phyloP scores from a whole-genome alignment of 192 early-diverging fungal genomes.

The Oehlia diaphana region DNA sequence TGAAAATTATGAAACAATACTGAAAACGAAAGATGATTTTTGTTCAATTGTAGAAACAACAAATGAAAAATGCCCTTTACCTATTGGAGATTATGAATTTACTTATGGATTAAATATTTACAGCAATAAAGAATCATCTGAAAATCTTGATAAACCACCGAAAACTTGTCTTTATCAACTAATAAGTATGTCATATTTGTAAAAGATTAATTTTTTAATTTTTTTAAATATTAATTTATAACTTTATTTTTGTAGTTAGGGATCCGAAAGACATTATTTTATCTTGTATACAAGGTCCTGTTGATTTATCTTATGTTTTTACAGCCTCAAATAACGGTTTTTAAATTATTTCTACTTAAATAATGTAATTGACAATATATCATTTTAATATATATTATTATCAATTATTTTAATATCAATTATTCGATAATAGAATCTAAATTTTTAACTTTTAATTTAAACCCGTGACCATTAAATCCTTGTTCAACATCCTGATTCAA shows the following conservation, averaged over 20 bases:
- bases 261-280: not conserved
- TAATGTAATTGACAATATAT: no score
- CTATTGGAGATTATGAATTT: not conserved
- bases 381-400: no score
- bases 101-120: not conserved
- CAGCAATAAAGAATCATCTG: not conserved
- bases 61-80: not conserved
- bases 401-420: no score
- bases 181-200: not conserved
- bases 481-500: constrained; percentile 42
- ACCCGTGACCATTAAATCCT: constrained; percentile 49
- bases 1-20: not conserved
- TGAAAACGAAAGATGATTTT: not conserved
- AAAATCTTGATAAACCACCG: not conserved
- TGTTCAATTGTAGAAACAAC: not conserved
- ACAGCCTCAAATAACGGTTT: not conserved
- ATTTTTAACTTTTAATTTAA: constrained; percentile 45
- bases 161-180: not conserved
- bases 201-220: no score
- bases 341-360: not conserved
- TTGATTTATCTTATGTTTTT: not conserved
- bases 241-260: not conserved
- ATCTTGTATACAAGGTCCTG: not conserved
- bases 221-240: no score
- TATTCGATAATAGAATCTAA: constrained; percentile 45